These are phyloP conservation scores for Colletotrichum melonis DNA, from an alignment of 2,329 filamentous ascomycete genomes.

Conservation along the genomic window DNA sequence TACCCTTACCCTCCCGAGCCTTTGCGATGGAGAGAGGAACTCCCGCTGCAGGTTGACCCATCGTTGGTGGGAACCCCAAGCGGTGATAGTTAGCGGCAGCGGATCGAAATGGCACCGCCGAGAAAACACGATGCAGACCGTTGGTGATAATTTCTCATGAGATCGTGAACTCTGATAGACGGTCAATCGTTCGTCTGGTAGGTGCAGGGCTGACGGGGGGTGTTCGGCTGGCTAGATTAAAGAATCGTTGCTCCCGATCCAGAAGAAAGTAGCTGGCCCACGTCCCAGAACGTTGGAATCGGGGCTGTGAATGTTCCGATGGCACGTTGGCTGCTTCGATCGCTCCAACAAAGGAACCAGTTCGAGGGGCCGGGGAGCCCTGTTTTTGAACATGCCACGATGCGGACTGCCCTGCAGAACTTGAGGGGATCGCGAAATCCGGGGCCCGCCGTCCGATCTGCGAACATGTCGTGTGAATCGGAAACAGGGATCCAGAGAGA, in stretches of 20 bases:
- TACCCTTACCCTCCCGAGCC: neutral
- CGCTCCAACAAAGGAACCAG: constrained; percentile 23
- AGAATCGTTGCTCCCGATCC: constrained; percentile 13
- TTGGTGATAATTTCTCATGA: neutral
- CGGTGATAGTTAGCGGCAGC: neutral
- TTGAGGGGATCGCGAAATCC: constrained; percentile 31
- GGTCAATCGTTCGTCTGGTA: constrained; percentile 15
- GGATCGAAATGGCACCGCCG: neutral
- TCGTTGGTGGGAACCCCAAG: neutral
- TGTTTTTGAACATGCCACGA: constrained; percentile 8
- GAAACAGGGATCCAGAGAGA: constrained; percentile 11
- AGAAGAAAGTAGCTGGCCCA: neutral
- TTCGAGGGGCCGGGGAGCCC: constrained; percentile 9
- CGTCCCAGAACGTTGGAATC: constrained; percentile 23
- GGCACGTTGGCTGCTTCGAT: constrained; percentile 29
- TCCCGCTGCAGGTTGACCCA: neutral
- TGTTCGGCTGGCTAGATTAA: neutral
- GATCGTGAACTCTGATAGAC: neutral
- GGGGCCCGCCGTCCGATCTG: constrained; percentile 26
- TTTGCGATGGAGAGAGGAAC: neutral
- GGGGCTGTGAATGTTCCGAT: constrained; percentile 29
- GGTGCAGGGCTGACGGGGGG: constrained; percentile 4
- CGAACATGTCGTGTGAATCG: constrained; percentile 21
- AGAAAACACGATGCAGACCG: neutral
- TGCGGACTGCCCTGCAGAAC: constrained; percentile 23